Percentiles rank a stretch among this genome's conserved stretches.
Evolutionary conservation across 2,329 filamentous ascomycete species (phyloP).

Genomic region (Apiospora rasikravindrae): DNA sequence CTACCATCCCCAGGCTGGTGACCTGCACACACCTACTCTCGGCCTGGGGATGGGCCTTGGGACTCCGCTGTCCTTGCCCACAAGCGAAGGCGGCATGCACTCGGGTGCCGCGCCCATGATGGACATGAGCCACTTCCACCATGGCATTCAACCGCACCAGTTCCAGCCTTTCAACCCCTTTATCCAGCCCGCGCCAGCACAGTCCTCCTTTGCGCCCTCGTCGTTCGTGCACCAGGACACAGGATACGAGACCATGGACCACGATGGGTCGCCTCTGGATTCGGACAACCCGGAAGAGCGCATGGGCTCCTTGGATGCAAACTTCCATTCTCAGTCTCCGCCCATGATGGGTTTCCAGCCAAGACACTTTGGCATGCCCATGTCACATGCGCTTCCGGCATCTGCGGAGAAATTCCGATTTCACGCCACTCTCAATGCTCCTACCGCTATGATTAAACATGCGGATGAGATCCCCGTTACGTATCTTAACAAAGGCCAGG

Average conservation of each 20-base stretch:
- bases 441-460: constrained; percentile 94
- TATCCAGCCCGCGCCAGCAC: constrained; percentile 59
- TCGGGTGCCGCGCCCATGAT: constrained; percentile 59
- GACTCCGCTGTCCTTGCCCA: constrained; percentile 81
- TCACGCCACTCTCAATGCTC: constrained; percentile 87
- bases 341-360: constrained; percentile 64
- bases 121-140: constrained; percentile 72
- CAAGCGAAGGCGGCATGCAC: constrained; percentile 69
- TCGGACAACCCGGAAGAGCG: constrained; percentile 56
- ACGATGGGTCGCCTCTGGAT: constrained; percentile 72
- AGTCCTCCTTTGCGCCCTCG: constrained; percentile 73
- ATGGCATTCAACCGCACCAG: constrained; percentile 49
- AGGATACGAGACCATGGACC: constrained; percentile 79
- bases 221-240: constrained; percentile 82
- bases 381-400: constrained; percentile 53
- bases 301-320: constrained; percentile 62
- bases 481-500: constrained; percentile 96
- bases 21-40: constrained; percentile 83
- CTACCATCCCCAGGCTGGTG: constrained; percentile 83
- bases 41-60: constrained; percentile 76
- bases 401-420: constrained; percentile 81
- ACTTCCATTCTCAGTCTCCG: constrained; percentile 65
- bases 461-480: constrained; percentile 93
- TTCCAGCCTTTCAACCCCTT: constrained; percentile 76
- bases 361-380: constrained; percentile 52